Percentiles rank a stretch among this genome's conserved stretches.
phyloP scores from a whole-genome alignment of 2,329 filamentous ascomycete species.

The Blumeria graminis region DNA sequence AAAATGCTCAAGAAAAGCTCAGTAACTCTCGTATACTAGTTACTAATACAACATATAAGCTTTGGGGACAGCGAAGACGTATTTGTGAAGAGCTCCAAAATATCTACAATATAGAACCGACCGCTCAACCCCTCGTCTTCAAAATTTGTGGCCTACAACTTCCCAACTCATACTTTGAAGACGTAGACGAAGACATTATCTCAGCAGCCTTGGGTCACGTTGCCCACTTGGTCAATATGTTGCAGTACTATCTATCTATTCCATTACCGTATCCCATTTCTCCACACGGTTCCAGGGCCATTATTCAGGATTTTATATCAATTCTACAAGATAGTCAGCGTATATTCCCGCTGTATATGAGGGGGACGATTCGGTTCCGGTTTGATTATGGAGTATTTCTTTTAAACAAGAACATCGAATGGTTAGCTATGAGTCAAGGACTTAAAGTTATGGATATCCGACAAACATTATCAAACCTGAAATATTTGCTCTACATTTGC shows the following conservation, averaged over 20 bases:
- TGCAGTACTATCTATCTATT: constrained; percentile 62
- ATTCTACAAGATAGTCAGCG: constrained; percentile 24
- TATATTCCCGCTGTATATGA: constrained; percentile 63
- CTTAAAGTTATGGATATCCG: constrained; percentile 71
- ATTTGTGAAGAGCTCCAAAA: constrained; percentile 61
- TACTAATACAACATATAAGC: constrained; percentile 33
- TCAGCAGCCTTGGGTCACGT: constrained; percentile 66
- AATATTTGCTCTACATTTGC: constrained; percentile 75
- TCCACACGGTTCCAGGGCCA: constrained; percentile 47
- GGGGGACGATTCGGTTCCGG: constrained; percentile 51
- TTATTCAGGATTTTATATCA: constrained; percentile 52
- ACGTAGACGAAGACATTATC: constrained; percentile 42
- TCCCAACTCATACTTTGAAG: constrained; percentile 57
- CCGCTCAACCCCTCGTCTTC: constrained; percentile 44
- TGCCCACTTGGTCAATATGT: constrained; percentile 45
- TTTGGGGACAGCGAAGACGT: constrained; percentile 67
- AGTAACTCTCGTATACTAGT: constrained; percentile 29
- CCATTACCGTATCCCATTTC: constrained; percentile 61
- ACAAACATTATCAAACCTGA: constrained; percentile 79
- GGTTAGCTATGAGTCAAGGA: constrained; percentile 37
- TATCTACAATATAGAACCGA: constrained; percentile 61
- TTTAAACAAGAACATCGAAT: constrained; percentile 86
- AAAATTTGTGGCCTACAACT: constrained; percentile 57
- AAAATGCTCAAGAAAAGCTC: constrained; percentile 34
- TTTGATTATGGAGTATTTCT: constrained; percentile 94